Evolutionary conservation across 768 basidiomycete genomes (phyloP).

Genomic region (Dendrothele bispora): DNA sequence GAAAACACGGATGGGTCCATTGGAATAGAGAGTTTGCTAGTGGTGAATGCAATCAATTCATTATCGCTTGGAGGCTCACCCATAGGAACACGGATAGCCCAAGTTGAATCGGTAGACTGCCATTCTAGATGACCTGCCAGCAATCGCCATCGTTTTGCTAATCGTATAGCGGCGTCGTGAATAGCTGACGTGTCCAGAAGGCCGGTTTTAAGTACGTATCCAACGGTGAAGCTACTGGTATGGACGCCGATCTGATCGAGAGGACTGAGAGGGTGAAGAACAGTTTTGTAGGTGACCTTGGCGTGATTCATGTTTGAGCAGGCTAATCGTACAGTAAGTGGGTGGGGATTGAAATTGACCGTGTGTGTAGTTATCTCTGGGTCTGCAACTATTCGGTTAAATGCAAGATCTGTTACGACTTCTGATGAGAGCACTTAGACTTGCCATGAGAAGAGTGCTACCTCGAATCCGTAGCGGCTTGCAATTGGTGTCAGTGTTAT

Average conservation of each 20-base stretch:
- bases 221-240: slow-evolving; percentile 6
- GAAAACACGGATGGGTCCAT: background rate
- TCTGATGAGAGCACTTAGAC: too few species aligned
- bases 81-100: slow-evolving; percentile 2
- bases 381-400: too few species aligned
- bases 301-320: too few species aligned
- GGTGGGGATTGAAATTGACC: too few species aligned
- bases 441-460: too few species aligned
- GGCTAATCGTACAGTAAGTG: too few species aligned
- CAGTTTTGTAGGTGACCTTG: too few species aligned
- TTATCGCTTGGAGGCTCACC: background rate
- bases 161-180: slow-evolving; percentile 1
- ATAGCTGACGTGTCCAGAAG: background rate
- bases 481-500: too few species aligned
- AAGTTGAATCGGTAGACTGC: background rate
- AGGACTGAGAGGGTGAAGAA: slow-evolving; percentile 6
- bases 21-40: slow-evolving; percentile 3
- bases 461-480: too few species aligned
- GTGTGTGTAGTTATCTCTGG: too few species aligned
- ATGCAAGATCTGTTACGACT: too few species aligned
- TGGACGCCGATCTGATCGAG: slow-evolving; percentile 5
- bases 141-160: slow-evolving; percentile 3
- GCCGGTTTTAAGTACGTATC: slow-evolving; percentile 3
- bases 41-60: slow-evolving; percentile 1
- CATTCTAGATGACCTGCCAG: slow-evolving; percentile 6